phyloP scores from a whole-genome alignment of 2,329 filamentous ascomycete genomes.

The Ophiostoma sp. region DNA sequence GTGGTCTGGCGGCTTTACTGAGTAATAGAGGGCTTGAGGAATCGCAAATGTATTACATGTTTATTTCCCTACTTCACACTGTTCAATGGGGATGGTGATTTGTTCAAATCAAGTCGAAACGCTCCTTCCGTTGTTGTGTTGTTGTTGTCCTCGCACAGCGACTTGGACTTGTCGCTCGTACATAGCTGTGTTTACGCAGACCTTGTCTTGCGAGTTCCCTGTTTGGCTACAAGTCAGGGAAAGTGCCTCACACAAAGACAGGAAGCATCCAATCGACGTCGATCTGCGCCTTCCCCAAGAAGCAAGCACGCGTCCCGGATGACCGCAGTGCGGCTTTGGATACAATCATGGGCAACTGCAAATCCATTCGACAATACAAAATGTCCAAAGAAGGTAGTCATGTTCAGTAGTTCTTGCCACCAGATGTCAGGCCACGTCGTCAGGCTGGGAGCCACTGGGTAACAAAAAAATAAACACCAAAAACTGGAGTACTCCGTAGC shows the following conservation, averaged over 20 bases:
- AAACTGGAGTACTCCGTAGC: too few relatives aligned
- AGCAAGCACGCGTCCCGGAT: not conserved
- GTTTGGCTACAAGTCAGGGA: not conserved
- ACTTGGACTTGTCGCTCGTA: not conserved
- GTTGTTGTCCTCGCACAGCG: not conserved
- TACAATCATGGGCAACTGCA: not conserved
- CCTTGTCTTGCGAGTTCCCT: not conserved
- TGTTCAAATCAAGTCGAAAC: not conserved
- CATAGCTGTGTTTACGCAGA: not conserved
- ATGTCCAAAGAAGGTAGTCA: not conserved
- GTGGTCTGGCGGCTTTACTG: not conserved
- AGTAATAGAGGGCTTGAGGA: not conserved
- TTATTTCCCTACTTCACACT: not conserved
- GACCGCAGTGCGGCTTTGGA: not conserved
- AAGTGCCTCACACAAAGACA: not conserved
- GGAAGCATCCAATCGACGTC: not conserved
- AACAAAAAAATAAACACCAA: not conserved
- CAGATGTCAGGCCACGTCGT: not conserved
- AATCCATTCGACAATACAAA: not conserved
- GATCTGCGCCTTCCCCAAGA: not conserved
- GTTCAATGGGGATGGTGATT: not conserved
- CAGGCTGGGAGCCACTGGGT: not conserved
- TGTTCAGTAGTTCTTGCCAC: not conserved
- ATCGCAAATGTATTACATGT: not conserved
- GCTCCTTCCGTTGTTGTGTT: not conserved